Conservation (phyloP, 2,329 filamentous ascomycete species). For the Fusarium newnesense region DNA sequence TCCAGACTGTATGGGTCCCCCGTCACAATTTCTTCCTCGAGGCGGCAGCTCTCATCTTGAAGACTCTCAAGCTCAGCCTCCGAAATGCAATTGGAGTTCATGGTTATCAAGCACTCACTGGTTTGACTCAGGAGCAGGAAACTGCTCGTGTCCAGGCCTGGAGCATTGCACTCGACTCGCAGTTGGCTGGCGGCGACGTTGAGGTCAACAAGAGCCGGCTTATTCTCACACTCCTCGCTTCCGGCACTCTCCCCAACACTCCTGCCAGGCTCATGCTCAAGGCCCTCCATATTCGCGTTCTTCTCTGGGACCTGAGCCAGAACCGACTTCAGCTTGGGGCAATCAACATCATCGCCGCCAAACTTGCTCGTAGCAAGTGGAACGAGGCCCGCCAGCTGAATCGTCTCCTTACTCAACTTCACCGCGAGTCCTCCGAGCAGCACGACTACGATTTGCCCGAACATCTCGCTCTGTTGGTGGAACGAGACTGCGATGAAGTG, state of each 20-base stretch:
- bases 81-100: slow-evolving; percentile 81
- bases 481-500: slow-evolving; percentile 84
- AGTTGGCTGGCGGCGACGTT: slow-evolving; percentile 88
- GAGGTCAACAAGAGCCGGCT: slow-evolving; percentile 90
- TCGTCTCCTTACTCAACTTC: slow-evolving; percentile 55
- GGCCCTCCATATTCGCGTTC: slow-evolving; percentile 87
- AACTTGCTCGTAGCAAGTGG: slow-evolving; percentile 82
- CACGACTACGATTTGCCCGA: slow-evolving; percentile 73
- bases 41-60: slow-evolving; percentile 80
- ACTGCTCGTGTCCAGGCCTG: slow-evolving; percentile 88
- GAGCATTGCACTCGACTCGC: slow-evolving; percentile 92
- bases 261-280: slow-evolving; percentile 89
- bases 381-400: slow-evolving; percentile 78
- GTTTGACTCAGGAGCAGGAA: slow-evolving; percentile 86
- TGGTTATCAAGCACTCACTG: slow-evolving; percentile 81
- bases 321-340: slow-evolving; percentile 71
- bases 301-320: slow-evolving; percentile 81
- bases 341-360: slow-evolving; percentile 76
- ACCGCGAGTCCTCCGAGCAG: slow-evolving; percentile 54
- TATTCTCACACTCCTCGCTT: slow-evolving; percentile 86
- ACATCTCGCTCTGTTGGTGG: slow-evolving; percentile 79
- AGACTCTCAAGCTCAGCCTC: slow-evolving; percentile 83
- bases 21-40: slow-evolving; percentile 88
- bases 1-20: slow-evolving; percentile 93
- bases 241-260: slow-evolving; percentile 85